Base-by-base conservation (phyloP, 148 eudicot genomes). In the Rhododendron kiyosumense region DNA sequence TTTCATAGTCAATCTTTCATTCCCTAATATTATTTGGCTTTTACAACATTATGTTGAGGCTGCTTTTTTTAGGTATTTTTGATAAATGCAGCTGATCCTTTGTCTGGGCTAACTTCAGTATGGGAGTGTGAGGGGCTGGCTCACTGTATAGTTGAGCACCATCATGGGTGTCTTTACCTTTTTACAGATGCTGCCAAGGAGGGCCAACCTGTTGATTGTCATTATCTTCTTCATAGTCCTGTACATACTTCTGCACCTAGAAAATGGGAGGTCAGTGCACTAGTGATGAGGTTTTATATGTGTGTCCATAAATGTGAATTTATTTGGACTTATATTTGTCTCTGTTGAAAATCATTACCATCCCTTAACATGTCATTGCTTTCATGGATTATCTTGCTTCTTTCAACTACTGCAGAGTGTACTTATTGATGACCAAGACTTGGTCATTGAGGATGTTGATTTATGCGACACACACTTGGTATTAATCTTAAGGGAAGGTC, bases 91-190 rank as follows among this genome's bases (percentile, higher is more conserved):
- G 92, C 94, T 54, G 88, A 92, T 91, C 99, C 99, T 85, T 89
- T 94, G 80, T 92, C 98, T 82, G 93, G 91, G 81, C 91, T 95
- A 92, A 91, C 87, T 78, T 89, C 89, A 78, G 94, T 96, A 46
- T 95, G 99, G 99, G 99, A 96, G 88, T 91, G 97, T 85, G 94
- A 88, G 63, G 91, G 92, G 17, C 88, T 91, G 63, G 92, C 89
- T 80, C 98, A 96, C 89, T 96, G 98, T 88, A 88, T 94, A 82
- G 90, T 95, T 78, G 99, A 96, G 93, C 99, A 96, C 90, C 98
- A 96, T 87, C 94, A 83, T 86, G 98, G 97, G 48, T 89, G 90
- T 88, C 93, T 96, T 76, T 96, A 93, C 88, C 88, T 95, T 52
- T 95, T 96, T 83, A 94, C 99, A 14, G 91, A 96, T 89, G 95